Conservation (phyloP, 116 monocot genomes). For the Cymodocea nodosa region DNA sequence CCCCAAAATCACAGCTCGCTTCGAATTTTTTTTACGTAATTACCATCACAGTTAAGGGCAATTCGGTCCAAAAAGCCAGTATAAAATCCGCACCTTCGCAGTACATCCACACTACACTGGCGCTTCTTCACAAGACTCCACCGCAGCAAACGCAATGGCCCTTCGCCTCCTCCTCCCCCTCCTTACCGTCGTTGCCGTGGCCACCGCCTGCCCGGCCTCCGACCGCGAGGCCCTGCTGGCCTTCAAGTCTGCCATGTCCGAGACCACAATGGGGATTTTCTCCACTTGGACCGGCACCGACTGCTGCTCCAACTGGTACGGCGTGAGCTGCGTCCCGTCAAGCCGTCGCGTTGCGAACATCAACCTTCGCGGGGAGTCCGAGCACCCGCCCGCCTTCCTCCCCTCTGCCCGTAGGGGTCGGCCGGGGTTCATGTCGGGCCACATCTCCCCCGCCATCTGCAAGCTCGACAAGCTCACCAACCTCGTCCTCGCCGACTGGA, state of each 20-base stretch:
- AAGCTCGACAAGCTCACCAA: constrained; percentile 43
- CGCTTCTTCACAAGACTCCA: background rate
- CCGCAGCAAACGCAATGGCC: background rate
- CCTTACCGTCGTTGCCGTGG: constrained; percentile 9
- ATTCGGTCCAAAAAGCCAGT: background rate
- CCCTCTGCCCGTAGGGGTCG: constrained; percentile 23
- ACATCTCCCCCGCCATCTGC: constrained; percentile 51
- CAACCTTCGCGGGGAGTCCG: constrained; percentile 74
- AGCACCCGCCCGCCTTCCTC: constrained; percentile 48
- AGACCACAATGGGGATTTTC: constrained; percentile 57
- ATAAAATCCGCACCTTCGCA: background rate
- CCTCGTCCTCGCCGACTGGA: constrained; percentile 87
- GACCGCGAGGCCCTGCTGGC: constrained; percentile 53
- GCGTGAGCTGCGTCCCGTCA: constrained; percentile 69
- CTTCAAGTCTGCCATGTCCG: constrained; percentile 44
- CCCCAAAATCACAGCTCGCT: background rate
- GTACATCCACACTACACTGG: background rate
- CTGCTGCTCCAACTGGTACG: constrained; percentile 79
- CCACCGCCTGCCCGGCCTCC: constrained; percentile 23
- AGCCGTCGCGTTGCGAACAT: constrained; percentile 56
- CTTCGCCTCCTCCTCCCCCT: constrained; percentile 13
- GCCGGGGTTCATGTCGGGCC: constrained; percentile 54
- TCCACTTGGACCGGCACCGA: constrained; percentile 60
- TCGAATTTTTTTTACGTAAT: background rate
- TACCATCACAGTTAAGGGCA: background rate